Evolutionary conservation across 768 basidiomycete species (phyloP), one percentile per base, ranked within the genome.

Genomic region (Boletus bicolor): DNA sequence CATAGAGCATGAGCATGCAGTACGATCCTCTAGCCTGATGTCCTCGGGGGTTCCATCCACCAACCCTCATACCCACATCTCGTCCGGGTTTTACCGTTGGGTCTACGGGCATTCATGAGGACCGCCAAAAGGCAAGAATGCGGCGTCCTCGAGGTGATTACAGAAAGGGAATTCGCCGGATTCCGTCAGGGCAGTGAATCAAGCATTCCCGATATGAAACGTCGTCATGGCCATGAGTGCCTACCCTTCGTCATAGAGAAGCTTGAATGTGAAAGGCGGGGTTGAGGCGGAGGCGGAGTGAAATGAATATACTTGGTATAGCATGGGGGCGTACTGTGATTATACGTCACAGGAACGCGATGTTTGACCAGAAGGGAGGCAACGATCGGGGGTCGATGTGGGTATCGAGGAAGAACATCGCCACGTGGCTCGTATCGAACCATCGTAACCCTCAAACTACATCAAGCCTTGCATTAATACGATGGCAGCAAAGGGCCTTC

Each of bases 131-230:
- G 53, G 54, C 43, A 57, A 39, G 61, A 63, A 68, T 51, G 68
- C 63, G 64, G 61, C 15, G 5, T 58, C 65, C 68, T 61, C 64
- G 58, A 70, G 67, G 65, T 70, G 66, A 69, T 69, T 68, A 69
- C 59, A 68, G 44, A 48, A 19, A 64, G 52, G 35, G 54, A 44
- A 38, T 53, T 58, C 54, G 17, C 48, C 49, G 49, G 37, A 53
- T 58, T 45, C 62, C 54, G 36, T 59, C 49, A 55, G 42, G 52
- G 42, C 54, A 53, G 54, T 49, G 51, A 52, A 26, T 14, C 26
- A 57, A 34, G 51, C 47, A 34, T 55, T 26, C 17, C 50, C 36
- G 49, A 59, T 63, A 64, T 61, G 58, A 55, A 53, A 26, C 21
- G 39, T 41, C 50, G 55, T 58, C 58, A 57, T 51, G 41, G 26